Evolutionary conservation across 139 green algal genomes (phyloP).

Genomic region (Micromonas pusilla): DNA sequence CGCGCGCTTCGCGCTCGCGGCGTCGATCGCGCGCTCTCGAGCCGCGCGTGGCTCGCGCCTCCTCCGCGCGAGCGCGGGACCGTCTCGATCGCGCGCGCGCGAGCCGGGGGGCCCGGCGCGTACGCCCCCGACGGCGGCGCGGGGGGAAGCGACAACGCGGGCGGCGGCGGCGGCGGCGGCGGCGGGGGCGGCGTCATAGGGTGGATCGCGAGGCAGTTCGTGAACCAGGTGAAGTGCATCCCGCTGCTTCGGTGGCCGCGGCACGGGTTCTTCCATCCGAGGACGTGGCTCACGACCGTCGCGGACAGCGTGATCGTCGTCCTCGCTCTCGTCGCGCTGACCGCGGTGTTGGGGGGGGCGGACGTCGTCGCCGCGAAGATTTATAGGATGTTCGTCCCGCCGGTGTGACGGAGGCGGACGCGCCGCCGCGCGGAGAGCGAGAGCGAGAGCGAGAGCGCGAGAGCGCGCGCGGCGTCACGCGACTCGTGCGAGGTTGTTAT

Average conservation of each 20-base stretch:
- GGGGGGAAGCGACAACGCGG: not conserved
- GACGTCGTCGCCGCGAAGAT: not conserved
- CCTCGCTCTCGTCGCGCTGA: not conserved
- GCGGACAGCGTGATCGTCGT: not conserved
- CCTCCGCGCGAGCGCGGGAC: no score
- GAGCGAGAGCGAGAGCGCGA: no score
- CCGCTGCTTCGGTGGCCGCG: slow-evolving; percentile 4
- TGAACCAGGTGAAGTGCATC: not conserved
- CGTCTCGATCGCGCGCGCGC: no score
- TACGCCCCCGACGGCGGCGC: not conserved
- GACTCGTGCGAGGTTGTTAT: no score
- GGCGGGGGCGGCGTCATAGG: not conserved
- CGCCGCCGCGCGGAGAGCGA: no score
- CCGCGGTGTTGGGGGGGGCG: not conserved
- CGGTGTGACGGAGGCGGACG: no score
- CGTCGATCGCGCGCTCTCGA: not conserved
- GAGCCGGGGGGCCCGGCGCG: not conserved
- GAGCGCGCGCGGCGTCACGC: no score
- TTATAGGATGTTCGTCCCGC: not conserved
- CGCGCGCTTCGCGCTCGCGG: not conserved
- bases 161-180: not conserved
- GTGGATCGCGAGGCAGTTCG: not conserved
- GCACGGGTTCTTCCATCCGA: not conserved
- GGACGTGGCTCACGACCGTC: not conserved
- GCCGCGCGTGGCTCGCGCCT: no score